Evolutionary conservation across 441 rosid genomes (phyloP).

Genomic region (Brassica balearica): DNA sequence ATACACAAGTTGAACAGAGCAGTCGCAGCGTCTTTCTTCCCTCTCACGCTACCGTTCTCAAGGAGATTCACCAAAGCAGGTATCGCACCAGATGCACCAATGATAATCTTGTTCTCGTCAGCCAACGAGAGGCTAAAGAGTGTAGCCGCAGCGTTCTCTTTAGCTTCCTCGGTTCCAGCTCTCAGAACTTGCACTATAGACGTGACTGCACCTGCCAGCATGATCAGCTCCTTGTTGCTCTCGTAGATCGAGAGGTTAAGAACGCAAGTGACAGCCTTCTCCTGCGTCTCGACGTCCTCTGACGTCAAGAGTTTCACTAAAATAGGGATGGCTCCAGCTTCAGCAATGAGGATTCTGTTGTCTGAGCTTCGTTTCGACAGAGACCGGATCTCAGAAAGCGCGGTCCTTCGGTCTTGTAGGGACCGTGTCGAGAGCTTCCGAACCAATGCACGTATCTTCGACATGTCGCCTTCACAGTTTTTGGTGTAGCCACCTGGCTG

Average conservation of each 20-base stretch:
- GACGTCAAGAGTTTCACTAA: conserved; percentile 71
- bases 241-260: conserved; percentile 88
- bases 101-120: conserved; percentile 88
- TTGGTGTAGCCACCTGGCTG: conserved; percentile 62
- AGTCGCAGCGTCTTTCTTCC: conserved; percentile 93
- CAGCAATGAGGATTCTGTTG: conserved; percentile 81
- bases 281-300: conserved; percentile 67
- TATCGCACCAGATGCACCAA: conserved; percentile 91
- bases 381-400: conserved; percentile 74
- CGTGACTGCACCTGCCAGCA: conserved; percentile 93
- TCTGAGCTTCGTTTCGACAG: conserved; percentile 88
- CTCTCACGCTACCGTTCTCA: conserved; percentile 70
- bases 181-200: conserved; percentile 84
- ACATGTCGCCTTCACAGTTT: conserved; percentile 72
- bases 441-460: conserved; percentile 66
- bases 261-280: conserved; percentile 84
- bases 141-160: conserved; percentile 80
- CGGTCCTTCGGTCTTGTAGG: conserved; percentile 62
- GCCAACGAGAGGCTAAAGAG: conserved; percentile 53
- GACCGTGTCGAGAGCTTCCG: conserved; percentile 68
- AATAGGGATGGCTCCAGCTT: conserved; percentile 85
- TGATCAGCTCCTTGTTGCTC: conserved; percentile 75
- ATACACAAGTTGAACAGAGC: conserved; percentile 88
- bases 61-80: conserved; percentile 78
- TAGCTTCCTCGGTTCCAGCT: conserved; percentile 84